phyloP scores from a whole-genome alignment of 2,329 filamentous ascomycete species.

The Fusarium musae region DNA sequence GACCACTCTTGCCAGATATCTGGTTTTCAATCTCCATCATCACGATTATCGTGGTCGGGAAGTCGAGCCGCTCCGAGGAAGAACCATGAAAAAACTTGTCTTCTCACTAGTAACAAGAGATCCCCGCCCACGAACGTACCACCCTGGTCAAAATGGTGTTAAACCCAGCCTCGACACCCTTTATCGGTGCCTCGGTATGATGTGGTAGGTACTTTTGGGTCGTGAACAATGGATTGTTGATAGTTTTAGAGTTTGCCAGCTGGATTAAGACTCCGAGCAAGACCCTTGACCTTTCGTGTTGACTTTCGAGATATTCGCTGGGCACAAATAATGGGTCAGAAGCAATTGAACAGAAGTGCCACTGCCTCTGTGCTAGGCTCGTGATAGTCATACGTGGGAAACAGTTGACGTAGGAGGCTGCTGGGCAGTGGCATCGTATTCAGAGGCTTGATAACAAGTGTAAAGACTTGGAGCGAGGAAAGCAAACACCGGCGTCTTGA shows the following conservation, averaged over 20 bases:
- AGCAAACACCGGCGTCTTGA: constrained; percentile 22
- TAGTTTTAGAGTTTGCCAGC: constrained; percentile 10
- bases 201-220: neutral
- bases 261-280: constrained; percentile 12
- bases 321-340: neutral
- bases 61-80: constrained; percentile 16
- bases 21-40: neutral
- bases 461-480: constrained; percentile 8
- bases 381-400: constrained; percentile 19
- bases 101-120: neutral
- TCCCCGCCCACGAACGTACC: constrained; percentile 9
- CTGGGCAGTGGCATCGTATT: constrained; percentile 15
- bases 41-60: neutral
- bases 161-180: constrained; percentile 13
- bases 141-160: constrained; percentile 22
- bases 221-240: neutral
- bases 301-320: neutral
- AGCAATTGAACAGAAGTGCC: constrained; percentile 21
- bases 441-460: constrained; percentile 21
- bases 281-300: constrained; percentile 12
- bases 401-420: constrained; percentile 34
- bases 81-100: constrained; percentile 12
- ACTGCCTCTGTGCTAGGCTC: constrained; percentile 12
- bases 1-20: neutral
- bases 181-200: constrained; percentile 8